phyloP scores from a whole-genome alignment of 116 monocot genomes.

The Dioscorea cayenensis region DNA sequence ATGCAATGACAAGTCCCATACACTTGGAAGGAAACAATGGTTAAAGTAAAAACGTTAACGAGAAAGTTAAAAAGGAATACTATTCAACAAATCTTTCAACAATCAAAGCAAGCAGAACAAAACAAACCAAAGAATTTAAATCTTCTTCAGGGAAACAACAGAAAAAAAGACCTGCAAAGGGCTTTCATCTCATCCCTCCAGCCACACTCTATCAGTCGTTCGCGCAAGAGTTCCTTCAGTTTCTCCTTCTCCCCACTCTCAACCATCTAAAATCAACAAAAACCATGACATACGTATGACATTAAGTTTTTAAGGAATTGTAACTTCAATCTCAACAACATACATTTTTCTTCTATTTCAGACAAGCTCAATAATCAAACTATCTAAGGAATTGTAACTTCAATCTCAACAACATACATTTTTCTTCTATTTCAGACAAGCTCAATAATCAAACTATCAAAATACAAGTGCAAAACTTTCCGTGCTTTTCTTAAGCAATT shows the following conservation, averaged over 20 bases:
- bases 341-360: too few species aligned
- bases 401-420: neutral
- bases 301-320: neutral
- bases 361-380: too few species aligned
- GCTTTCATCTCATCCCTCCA: conserved; percentile 98
- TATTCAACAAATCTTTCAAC: too few species aligned
- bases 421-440: too few species aligned
- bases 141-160: neutral
- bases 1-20: too few species aligned
- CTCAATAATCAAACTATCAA: too few species aligned
- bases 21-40: too few species aligned
- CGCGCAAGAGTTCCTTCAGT: conserved; percentile 89
- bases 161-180: conserved; percentile 63
- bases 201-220: conserved; percentile 86
- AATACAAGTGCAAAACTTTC: too few species aligned
- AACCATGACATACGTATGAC: neutral
- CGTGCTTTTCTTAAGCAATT: too few species aligned
- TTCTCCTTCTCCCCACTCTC: conserved; percentile 99
- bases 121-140: neutral
- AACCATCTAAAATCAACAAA: conserved; percentile 47
- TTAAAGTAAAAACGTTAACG: too few species aligned
- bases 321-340: neutral
- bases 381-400: neutral
- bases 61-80: too few species aligned
- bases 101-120: neutral